phyloP scores from a whole-genome alignment of 306 rosid species.

The Prunus salicina region DNA sequence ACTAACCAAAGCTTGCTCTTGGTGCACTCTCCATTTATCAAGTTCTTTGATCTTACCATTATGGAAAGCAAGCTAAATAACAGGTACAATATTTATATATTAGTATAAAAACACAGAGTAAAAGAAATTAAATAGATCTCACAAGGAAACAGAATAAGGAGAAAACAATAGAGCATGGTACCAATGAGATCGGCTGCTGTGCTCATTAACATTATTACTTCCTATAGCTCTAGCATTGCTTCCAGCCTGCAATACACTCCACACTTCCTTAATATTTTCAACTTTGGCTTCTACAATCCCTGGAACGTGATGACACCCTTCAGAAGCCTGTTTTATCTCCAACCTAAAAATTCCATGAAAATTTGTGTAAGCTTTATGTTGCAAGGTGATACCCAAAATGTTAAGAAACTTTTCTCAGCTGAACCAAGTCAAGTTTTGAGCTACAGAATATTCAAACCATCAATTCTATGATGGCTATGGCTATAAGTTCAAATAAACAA shows the following conservation, averaged over 20 bases:
- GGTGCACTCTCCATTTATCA: slow-evolving; percentile 69
- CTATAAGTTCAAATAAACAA: neutral
- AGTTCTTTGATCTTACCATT: slow-evolving; percentile 70
- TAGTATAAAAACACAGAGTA: neutral
- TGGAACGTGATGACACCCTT: slow-evolving; percentile 76
- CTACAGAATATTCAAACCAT: too few species aligned
- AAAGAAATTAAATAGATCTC: neutral
- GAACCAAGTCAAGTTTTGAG: too few species aligned
- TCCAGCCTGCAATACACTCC: slow-evolving; percentile 75
- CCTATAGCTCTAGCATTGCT: slow-evolving; percentile 85
- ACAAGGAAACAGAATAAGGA: neutral
- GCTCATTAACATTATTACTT: slow-evolving; percentile 83
- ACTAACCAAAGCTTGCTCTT: slow-evolving; percentile 94
- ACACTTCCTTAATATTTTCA: slow-evolving; percentile 57
- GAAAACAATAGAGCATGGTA: slow-evolving; percentile 8
- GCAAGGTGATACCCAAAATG: neutral
- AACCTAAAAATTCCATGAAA: slow-evolving; percentile 40
- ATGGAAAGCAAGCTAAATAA: slow-evolving; percentile 72
- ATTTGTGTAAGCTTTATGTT: neutral
- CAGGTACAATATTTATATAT: neutral
- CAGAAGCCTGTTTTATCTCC: slow-evolving; percentile 82
- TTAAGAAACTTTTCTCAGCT: too few species aligned
- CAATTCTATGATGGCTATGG: neutral
- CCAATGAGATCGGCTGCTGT: slow-evolving; percentile 95
- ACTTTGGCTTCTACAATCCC: slow-evolving; percentile 77